Base-by-base conservation (phyloP, 129 eudicot genomes). In the Flaveria bidentis region DNA sequence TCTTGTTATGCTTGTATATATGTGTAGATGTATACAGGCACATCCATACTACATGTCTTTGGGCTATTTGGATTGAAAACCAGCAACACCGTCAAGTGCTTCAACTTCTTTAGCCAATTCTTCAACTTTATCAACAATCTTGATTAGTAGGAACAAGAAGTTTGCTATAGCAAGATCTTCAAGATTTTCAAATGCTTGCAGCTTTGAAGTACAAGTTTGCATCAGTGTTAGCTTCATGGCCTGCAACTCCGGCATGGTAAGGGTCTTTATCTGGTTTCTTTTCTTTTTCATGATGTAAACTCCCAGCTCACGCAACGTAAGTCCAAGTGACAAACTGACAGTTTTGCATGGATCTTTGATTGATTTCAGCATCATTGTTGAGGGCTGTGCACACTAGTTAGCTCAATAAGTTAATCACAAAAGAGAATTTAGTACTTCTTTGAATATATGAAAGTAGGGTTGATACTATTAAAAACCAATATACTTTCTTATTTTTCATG, bases 241-340 rank as follows among this genome's bases (percentile, higher is more conserved):
- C 44, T 89, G 85, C 52, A 83, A 51, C 68, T 84, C 85, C 51
- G 86, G 85, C 3, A 61, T 55, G 16, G 82, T 75, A 50, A 78
- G 39, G 77, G 49, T 57, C 30, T 75, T 82, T 39, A 81, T 57
- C 70, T 69, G 72, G 46, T 83, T 79, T 41, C 28, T 66, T 45
- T 84, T 83, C 89, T 82, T 89, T 65, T 82, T 80, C 73, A 17
- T 20, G 28, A 89, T 77, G 78, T 84, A 74, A 25, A 82, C 84
- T 77, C 95, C 91, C 25, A 90, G 79, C 79, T 85, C 92, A 66
- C 77, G 82, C 69, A 90, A 51, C 47, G 62, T 84, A 83, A 78
- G 72, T 52, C 47, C 53, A 17, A 85, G 65, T 16, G 78, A 72
- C 10, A 73, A 64, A 13, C 83, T 82, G 5, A 77, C 30, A 9